Conservation (phyloP, 2,329 filamentous ascomycete species). For the Trichoderma sp. region DNA sequence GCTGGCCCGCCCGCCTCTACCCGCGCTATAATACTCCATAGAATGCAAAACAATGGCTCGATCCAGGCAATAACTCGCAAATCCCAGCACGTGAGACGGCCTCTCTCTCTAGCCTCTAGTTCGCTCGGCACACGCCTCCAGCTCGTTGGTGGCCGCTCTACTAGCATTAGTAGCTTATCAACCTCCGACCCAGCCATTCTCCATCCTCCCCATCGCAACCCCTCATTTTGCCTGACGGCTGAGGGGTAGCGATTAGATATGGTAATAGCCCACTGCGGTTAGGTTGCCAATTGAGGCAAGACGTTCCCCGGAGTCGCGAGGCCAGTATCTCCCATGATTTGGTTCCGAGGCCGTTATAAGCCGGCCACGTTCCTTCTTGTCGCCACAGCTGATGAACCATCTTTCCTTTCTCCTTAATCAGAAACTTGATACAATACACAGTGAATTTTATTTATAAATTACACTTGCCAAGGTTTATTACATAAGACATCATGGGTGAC, state of each 20-base stretch:
- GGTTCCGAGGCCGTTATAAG: conserved; percentile 7
- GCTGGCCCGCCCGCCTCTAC: background rate
- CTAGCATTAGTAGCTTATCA: conserved; percentile 3
- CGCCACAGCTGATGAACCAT: background rate
- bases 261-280: conserved; percentile 4
- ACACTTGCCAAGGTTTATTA: background rate
- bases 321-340: background rate
- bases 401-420: background rate
- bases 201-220: background rate
- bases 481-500: background rate
- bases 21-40: background rate
- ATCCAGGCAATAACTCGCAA: background rate
- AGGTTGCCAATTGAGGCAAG: conserved; percentile 11
- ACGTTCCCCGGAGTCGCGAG: background rate
- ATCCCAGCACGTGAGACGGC: background rate
- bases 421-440: background rate
- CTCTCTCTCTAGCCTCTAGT: background rate
- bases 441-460: background rate
- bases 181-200: background rate
- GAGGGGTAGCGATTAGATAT: conserved; percentile 18
- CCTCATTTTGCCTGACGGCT: conserved; percentile 1
- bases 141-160: background rate
- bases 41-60: background rate
- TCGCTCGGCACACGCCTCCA: background rate
- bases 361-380: background rate